phyloP scores from a whole-genome alignment of 495 filamentous ascomycete species.

The Annulohypoxylon bovei region DNA sequence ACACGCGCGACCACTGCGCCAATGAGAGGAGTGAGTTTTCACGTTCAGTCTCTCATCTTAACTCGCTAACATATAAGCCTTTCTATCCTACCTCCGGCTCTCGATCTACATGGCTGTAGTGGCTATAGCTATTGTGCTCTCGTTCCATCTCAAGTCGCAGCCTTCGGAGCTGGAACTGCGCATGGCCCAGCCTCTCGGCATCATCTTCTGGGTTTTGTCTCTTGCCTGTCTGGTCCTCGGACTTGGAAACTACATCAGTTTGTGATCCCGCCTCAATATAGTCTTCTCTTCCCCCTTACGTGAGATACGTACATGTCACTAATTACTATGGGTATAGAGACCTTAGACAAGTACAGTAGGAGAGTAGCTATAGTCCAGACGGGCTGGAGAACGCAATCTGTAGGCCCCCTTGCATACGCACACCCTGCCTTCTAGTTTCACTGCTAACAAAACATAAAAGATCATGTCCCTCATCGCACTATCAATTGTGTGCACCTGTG shows the following conservation, averaged over 20 bases:
- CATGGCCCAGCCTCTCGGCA: constrained; percentile 84
- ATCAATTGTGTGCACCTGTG: constrained; percentile 81
- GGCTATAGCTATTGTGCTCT: constrained; percentile 86
- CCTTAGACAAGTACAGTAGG: constrained; percentile 83
- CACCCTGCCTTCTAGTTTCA: not conserved
- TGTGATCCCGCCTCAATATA: no score
- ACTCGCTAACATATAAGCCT: constrained; percentile 55
- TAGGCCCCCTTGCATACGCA: constrained; percentile 50
- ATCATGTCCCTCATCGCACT: constrained; percentile 79
- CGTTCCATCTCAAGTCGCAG: constrained; percentile 84
- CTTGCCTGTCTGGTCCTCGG: constrained; percentile 79
- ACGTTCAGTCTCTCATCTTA: not conserved
- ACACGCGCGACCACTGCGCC: constrained; percentile 86
- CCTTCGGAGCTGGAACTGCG: constrained; percentile 75
- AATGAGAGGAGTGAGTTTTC: constrained; percentile 73
- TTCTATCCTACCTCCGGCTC: constrained; percentile 93
- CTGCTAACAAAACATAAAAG: constrained; percentile 44
- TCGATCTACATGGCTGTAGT: constrained; percentile 92
- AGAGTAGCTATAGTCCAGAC: constrained; percentile 87
- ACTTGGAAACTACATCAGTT: constrained; percentile 82
- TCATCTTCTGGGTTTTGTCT: constrained; percentile 87
- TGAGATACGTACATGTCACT: not conserved
- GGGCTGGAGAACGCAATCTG: constrained; percentile 90
- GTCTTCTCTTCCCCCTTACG: not conserved
- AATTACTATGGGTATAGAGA: constrained; percentile 51